Percentiles rank a stretch among this genome's conserved stretches.
These are phyloP conservation scores for Asterochloris erici DNA, from an alignment of 139 green algal species.

Conservation along the genomic window DNA sequence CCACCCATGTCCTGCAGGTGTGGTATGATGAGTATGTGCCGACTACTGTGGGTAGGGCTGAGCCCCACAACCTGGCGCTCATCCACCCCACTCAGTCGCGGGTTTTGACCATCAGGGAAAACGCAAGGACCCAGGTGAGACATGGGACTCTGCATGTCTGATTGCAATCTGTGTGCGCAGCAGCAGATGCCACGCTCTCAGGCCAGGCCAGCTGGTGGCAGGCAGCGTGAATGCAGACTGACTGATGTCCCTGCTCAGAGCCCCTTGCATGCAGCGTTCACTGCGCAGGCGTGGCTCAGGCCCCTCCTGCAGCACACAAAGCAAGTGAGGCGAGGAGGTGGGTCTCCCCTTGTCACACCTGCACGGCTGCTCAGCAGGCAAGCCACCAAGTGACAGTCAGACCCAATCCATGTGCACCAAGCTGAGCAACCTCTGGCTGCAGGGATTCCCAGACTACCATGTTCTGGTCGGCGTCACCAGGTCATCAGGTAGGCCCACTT, in stretches of 20 bases:
- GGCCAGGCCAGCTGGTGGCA: background rate
- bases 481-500: background rate
- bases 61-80: slow-evolving; percentile 80
- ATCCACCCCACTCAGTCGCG: slow-evolving; percentile 66
- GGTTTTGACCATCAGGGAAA: slow-evolving; percentile 69
- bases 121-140: slow-evolving; percentile 54
- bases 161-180: background rate
- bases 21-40: slow-evolving; percentile 36
- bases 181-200: background rate
- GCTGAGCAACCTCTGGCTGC: background rate
- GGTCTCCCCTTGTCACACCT: background rate
- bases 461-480: slow-evolving; percentile 41
- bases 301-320: background rate
- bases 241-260: background rate
- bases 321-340: background rate
- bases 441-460: slow-evolving; percentile 83
- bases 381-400: too few species aligned
- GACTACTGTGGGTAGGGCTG: slow-evolving; percentile 74
- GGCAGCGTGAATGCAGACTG: background rate
- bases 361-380: background rate
- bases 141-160: background rate
- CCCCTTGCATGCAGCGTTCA: background rate
- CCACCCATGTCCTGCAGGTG: background rate
- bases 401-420: too few species aligned
- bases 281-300: background rate